Conservation (phyloP, 2,329 filamentous ascomycete species). For the Fusarium papillatum region DNA sequence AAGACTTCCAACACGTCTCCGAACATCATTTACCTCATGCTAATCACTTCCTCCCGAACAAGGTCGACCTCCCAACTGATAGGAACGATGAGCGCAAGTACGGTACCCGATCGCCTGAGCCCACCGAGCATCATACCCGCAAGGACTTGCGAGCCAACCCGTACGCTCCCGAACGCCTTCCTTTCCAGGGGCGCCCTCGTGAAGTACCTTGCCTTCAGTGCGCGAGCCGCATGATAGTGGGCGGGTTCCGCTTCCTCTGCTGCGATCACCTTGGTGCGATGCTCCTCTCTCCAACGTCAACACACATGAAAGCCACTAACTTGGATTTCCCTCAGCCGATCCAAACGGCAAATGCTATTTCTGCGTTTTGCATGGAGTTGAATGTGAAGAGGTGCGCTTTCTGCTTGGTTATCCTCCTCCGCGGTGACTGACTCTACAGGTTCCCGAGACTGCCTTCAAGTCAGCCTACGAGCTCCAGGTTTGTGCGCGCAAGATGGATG, state of each 20-base stretch:
- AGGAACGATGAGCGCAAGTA: not conserved
- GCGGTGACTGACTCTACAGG: not conserved
- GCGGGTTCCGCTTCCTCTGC: not conserved
- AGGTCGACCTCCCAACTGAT: not conserved
- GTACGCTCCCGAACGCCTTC: not conserved
- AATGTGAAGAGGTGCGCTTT: not conserved
- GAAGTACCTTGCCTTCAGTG: not conserved
- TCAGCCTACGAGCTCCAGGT: not conserved
- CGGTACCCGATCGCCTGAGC: not conserved
- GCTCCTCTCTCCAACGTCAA: not conserved
- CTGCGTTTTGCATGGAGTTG: not conserved
- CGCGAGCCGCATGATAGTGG: not conserved
- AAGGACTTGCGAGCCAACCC: not conserved
- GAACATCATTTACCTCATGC: not conserved
- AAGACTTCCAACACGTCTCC: not conserved
- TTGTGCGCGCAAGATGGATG: not conserved
- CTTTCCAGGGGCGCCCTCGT: not conserved
- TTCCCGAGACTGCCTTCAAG: not conserved
- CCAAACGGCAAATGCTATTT: not conserved
- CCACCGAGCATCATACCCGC: not conserved
- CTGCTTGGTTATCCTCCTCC: not conserved
- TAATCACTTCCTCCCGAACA: not conserved
- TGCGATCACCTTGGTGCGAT: not conserved
- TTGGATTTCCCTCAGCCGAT: not conserved
- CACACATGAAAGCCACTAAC: not conserved